Conservation (phyloP, 108 stramenopile species). For the Pseudonitzschia multiseries region DNA sequence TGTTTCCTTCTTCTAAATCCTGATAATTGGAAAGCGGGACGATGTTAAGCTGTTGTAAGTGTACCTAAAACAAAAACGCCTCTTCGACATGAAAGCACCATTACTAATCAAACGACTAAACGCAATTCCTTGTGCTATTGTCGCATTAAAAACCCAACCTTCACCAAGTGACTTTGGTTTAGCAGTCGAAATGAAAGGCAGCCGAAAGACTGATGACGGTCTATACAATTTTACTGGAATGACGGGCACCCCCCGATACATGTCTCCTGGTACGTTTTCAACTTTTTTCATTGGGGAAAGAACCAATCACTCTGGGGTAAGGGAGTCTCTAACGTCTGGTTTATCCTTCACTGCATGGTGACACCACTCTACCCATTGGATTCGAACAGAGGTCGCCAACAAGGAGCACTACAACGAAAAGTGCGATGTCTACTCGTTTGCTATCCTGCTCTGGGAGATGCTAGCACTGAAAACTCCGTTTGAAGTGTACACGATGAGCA, state of each 20-base stretch:
- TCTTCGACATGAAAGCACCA: neutral
- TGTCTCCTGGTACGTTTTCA: slow-evolving; percentile 42
- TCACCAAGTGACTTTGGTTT: slow-evolving; percentile 25
- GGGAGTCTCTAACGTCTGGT: neutral
- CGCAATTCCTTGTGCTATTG: too few species aligned
- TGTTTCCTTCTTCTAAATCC: neutral
- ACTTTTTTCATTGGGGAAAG: neutral
- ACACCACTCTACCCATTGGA: neutral
- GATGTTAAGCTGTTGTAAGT: slow-evolving; percentile 30
- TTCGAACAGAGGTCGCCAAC: slow-evolving; percentile 53
- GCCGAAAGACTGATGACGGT: neutral
- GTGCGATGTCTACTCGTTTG: slow-evolving; percentile 79
- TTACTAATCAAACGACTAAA: too few species aligned
- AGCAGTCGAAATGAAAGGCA: slow-evolving; percentile 20
- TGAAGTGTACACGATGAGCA: slow-evolving; percentile 26
- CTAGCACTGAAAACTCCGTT: slow-evolving; percentile 52
- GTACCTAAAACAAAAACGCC: neutral
- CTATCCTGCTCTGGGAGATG: slow-evolving; percentile 72
- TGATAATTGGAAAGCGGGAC: slow-evolving; percentile 1
- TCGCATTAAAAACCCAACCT: neutral
- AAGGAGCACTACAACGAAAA: slow-evolving; percentile 60
- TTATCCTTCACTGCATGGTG: neutral
- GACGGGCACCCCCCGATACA: slow-evolving; percentile 46
- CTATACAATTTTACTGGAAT: slow-evolving; percentile 38
- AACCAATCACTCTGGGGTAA: neutral